A percentile compares a stretch with the other conserved stretches of the same genome.
Evolutionary conservation across 2,329 filamentous ascomycete genomes (phyloP).

Genomic region (Didymella exigua): DNA sequence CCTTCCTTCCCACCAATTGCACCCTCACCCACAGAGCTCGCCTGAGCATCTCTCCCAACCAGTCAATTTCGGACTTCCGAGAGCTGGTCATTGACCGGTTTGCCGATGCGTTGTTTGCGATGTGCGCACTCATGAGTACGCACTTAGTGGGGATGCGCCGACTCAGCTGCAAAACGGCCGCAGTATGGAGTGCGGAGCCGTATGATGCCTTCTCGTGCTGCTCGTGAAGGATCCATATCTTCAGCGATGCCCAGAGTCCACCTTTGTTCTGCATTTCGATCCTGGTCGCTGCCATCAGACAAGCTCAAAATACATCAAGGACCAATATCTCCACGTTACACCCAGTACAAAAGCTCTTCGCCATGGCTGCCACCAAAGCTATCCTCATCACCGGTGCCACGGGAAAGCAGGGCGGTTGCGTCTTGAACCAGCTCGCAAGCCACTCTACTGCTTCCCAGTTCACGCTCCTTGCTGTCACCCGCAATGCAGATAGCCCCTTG

Average conservation of each 20-base stretch:
- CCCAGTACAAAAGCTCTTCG: constrained; percentile 8
- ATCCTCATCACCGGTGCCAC: constrained; percentile 55
- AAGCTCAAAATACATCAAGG: constrained; percentile 1
- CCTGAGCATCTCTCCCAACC: background rate
- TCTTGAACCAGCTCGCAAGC: constrained; percentile 51
- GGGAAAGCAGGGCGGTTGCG: constrained; percentile 55
- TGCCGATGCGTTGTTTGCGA: constrained; percentile 1
- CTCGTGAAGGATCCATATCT: background rate
- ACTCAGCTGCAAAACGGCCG: background rate
- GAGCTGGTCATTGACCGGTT: constrained; percentile 5
- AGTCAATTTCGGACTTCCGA: constrained; percentile 4
- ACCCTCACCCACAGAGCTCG: background rate
- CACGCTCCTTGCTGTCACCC: constrained; percentile 65
- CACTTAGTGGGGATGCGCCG: constrained; percentile 12
- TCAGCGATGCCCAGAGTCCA: background rate
- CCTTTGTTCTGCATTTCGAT: background rate
- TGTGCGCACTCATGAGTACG: constrained; percentile 2
- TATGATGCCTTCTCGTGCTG: background rate
- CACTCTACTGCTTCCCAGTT: constrained; percentile 46
- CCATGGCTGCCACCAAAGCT: constrained; percentile 45
- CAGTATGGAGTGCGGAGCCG: constrained; percentile 15
- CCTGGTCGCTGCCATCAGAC: background rate
- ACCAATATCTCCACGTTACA: background rate
- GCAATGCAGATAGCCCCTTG: constrained; percentile 58
- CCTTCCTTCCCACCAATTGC: background rate